Evolutionary conservation across 2,329 filamentous ascomycete genomes (phyloP).

Genomic region (Stemphylium lycopersici): DNA sequence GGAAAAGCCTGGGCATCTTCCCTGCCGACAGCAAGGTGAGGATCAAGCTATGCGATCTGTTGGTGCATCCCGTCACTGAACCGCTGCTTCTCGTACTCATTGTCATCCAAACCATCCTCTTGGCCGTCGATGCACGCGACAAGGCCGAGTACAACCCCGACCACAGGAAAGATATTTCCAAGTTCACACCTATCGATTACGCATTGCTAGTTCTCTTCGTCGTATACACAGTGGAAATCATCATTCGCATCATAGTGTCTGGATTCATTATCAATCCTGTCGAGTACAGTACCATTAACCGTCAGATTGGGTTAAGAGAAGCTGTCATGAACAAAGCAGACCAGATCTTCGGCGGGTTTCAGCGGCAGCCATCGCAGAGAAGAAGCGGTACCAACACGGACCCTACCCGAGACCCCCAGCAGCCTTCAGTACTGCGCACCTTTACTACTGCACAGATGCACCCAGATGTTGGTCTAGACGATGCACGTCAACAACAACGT

Average conservation of each 20-base stretch:
- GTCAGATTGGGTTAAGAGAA: slow-evolving; percentile 73
- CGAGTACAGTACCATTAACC: slow-evolving; percentile 90
- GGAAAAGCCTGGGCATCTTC: slow-evolving; percentile 85
- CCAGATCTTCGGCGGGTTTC: slow-evolving; percentile 75
- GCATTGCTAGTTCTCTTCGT: slow-evolving; percentile 82
- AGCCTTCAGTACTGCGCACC: slow-evolving; percentile 73
- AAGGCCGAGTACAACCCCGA: slow-evolving; percentile 67
- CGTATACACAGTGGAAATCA: slow-evolving; percentile 86
- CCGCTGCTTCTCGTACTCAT: slow-evolving; percentile 87
- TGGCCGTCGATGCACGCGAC: slow-evolving; percentile 80
- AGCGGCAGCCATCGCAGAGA: slow-evolving; percentile 72
- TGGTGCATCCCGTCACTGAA: slow-evolving; percentile 87
- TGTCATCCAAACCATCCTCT: slow-evolving; percentile 82
- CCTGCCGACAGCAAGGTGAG: slow-evolving; percentile 77
- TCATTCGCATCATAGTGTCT: slow-evolving; percentile 86
- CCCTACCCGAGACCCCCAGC: slow-evolving; percentile 43
- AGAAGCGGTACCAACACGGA: slow-evolving; percentile 51
- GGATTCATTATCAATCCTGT: slow-evolving; percentile 88
- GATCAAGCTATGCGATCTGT: slow-evolving; percentile 75
- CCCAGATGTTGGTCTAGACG: slow-evolving; percentile 57
- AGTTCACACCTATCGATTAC: slow-evolving; percentile 78
- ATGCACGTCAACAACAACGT: slow-evolving; percentile 79
- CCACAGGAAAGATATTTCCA: slow-evolving; percentile 60
- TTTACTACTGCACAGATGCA: slow-evolving; percentile 74
- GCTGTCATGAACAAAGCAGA: slow-evolving; percentile 78